phyloP scores from a whole-genome alignment of 2,329 filamentous ascomycete genomes.

The Biscogniauxia marginata region DNA sequence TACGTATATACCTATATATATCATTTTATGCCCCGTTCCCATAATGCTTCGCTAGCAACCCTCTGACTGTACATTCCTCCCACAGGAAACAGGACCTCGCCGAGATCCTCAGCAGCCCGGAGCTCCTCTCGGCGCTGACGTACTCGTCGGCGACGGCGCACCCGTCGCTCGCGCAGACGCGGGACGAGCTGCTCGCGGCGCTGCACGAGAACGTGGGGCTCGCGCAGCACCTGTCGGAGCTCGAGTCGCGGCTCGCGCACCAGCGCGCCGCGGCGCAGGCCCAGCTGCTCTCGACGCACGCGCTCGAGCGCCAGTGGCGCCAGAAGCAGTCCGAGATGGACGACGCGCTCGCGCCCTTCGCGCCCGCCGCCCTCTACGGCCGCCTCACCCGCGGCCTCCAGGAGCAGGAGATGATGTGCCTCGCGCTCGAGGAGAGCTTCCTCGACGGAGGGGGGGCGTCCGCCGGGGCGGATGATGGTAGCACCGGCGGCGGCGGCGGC shows the following conservation, averaged over 20 bases:
- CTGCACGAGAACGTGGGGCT: constrained; percentile 72
- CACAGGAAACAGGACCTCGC: constrained; percentile 76
- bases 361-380: constrained; percentile 83
- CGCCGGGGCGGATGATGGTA: constrained; percentile 36
- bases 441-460: constrained; percentile 54
- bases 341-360: constrained; percentile 77
- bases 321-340: constrained; percentile 90
- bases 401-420: constrained; percentile 80
- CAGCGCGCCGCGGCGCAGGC: constrained; percentile 73
- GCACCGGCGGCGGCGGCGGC: constrained; percentile 3
- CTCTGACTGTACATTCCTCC: constrained; percentile 4
- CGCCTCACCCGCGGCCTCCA: constrained; percentile 71
- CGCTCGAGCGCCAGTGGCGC: constrained; percentile 88
- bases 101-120: constrained; percentile 61
- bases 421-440: constrained; percentile 89
- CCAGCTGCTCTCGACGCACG: constrained; percentile 77
- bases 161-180: constrained; percentile 66
- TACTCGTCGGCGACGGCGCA: constrained; percentile 67
- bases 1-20: neutral
- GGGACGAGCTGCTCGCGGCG: constrained; percentile 61
- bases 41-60: too few species aligned
- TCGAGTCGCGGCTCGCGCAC: constrained; percentile 56
- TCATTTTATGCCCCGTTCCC: constrained; percentile 3
- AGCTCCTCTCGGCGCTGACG: constrained; percentile 72
- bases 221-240: constrained; percentile 59